phyloP scores from a whole-genome alignment of 768 basidiomycete genomes.

The Candolleomyces aberdarensis region DNA sequence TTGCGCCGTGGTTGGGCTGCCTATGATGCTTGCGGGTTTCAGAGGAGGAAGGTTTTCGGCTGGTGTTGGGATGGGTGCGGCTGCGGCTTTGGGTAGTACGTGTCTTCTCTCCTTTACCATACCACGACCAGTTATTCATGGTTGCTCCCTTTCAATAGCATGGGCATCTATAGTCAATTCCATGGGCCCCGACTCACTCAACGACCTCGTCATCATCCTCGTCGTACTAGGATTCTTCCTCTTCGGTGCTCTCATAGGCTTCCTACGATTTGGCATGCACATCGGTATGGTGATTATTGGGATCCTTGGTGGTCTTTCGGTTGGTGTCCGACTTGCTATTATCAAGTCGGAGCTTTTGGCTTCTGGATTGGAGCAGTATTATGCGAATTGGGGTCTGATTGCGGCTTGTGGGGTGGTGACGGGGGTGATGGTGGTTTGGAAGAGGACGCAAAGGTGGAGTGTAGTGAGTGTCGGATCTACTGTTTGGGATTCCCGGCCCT shows the following conservation, averaged over 20 bases:
- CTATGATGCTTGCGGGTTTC: conserved; percentile 55
- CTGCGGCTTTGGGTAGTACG: conserved; percentile 45
- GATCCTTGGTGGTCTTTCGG: conserved; percentile 52
- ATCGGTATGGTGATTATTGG: conserved; percentile 43
- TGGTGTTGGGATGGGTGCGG: conserved; percentile 51
- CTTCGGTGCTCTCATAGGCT: conserved; percentile 24
- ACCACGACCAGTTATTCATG: neutral
- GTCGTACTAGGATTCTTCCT: conserved; percentile 49
- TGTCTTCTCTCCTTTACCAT: neutral
- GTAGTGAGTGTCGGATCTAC: conserved; percentile 39
- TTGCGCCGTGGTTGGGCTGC: conserved; percentile 47
- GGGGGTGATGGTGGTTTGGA: conserved; percentile 38
- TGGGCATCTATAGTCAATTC: conserved; percentile 67
- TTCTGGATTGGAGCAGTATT: conserved; percentile 26
- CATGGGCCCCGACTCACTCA: conserved; percentile 41
- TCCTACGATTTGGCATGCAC: neutral
- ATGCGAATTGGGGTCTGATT: conserved; percentile 54
- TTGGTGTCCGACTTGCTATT: conserved; percentile 54
- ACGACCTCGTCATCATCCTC: conserved; percentile 49
- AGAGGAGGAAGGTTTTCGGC: conserved; percentile 56
- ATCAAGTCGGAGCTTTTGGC: conserved; percentile 50
- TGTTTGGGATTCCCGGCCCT: neutral
- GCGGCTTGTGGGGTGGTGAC: conserved; percentile 40
- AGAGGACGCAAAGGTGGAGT: conserved; percentile 38
- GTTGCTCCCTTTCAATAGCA: conserved; percentile 28